Percentiles rank a stretch among this genome's conserved stretches.
These are phyloP conservation scores for Arachis stenosperma DNA, from an alignment of 306 rosid genomes.

Conservation along the genomic window DNA sequence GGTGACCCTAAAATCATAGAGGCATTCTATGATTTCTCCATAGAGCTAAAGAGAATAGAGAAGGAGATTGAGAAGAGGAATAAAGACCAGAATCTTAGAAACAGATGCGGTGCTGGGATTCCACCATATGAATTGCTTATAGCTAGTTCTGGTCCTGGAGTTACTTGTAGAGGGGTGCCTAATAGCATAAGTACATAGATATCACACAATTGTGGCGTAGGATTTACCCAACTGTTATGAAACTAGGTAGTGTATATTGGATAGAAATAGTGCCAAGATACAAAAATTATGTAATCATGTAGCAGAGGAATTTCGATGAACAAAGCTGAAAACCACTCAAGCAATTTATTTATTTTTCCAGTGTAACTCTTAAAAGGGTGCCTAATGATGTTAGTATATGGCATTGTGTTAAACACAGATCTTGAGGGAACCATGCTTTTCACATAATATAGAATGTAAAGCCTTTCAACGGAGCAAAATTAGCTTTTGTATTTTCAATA, in stretches of 20 bases:
- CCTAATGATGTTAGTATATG: background rate
- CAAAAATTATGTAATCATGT: background rate
- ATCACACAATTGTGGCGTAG: background rate
- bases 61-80: slow-evolving; percentile 47
- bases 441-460: slow-evolving; percentile 38
- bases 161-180: slow-evolving; percentile 43
- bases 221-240: background rate
- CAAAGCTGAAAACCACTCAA: background rate
- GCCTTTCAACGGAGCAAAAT: background rate
- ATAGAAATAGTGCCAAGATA: background rate
- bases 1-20: slow-evolving; percentile 41
- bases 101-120: slow-evolving; percentile 48
- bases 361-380: background rate
- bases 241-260: background rate
- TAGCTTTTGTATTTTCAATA: background rate
- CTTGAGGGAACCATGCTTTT: slow-evolving; percentile 60
- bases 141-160: slow-evolving; percentile 46
- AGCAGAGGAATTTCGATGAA: background rate
- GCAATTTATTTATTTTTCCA: background rate
- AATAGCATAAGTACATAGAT: slow-evolving; percentile 44
- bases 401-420: slow-evolving; percentile 43
- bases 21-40: slow-evolving; percentile 46
- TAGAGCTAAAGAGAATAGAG: slow-evolving; percentile 42
- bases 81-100: slow-evolving; percentile 34
- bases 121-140: slow-evolving; percentile 50